Conservation (phyloP, 345 rosid species). For the Corymbia maculata region DNA sequence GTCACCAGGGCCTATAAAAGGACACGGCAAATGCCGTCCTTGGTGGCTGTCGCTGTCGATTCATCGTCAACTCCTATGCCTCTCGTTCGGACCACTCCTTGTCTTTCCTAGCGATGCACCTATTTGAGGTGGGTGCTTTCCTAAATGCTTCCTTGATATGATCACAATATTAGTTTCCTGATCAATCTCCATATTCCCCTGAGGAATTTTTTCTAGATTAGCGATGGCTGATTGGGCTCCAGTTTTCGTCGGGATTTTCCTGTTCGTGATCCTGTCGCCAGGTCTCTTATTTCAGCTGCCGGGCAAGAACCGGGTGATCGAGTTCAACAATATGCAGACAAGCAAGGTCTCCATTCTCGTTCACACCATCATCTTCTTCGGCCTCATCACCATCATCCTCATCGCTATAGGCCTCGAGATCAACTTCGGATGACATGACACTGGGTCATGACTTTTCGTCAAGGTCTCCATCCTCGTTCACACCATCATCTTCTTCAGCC, state of each 20-base stretch:
- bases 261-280: slow-evolving; percentile 54
- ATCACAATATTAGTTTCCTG: not conserved
- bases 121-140: not conserved
- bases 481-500: not conserved
- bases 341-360: not conserved
- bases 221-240: slow-evolving; percentile 96
- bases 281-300: slow-evolving; percentile 24
- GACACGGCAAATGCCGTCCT: not conserved
- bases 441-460: not conserved
- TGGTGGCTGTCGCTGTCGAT: not conserved
- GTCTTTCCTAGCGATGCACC: not conserved
- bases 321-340: not conserved
- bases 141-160: not conserved
- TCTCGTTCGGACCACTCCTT: not conserved
- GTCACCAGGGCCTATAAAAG: not conserved
- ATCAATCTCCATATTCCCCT: not conserved
- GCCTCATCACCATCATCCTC: slow-evolving; percentile 48
- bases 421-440: slow-evolving; percentile 47
- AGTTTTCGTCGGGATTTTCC: slow-evolving; percentile 59
- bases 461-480: not conserved
- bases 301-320: slow-evolving; percentile 9
- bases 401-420: slow-evolving; percentile 71
- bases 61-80: not conserved
- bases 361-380: not conserved
- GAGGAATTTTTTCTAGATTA: not conserved